Evolutionary conservation across 1,139 yeast genomes (phyloP).

Genomic region (Yamadazyma diospyri): DNA sequence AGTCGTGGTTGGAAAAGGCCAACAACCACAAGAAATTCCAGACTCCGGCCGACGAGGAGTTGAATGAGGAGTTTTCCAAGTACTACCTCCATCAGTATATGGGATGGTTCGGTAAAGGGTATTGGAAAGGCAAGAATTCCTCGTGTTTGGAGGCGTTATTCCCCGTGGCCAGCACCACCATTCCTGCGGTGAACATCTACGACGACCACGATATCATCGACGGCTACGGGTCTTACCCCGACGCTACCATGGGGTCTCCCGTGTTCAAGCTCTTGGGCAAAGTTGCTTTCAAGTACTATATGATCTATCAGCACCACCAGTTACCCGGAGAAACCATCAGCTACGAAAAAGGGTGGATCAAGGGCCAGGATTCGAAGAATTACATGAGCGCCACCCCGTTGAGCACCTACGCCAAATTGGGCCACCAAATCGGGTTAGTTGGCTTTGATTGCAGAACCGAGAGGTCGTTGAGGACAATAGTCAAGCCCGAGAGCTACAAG

Average conservation of each 20-base stretch:
- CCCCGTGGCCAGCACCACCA: constrained; percentile 74
- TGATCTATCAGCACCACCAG: constrained; percentile 87
- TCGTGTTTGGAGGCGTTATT: constrained; percentile 62
- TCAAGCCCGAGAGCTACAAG: constrained; percentile 55
- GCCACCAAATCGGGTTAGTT: constrained; percentile 63
- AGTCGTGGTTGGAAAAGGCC: constrained; percentile 59
- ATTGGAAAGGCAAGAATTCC: constrained; percentile 70
- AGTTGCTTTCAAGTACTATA: constrained; percentile 78
- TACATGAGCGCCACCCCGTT: constrained; percentile 73
- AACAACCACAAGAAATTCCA: constrained; percentile 39
- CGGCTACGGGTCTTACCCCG: constrained; percentile 87
- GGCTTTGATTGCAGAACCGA: constrained; percentile 95
- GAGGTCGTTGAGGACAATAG: constrained; percentile 59
- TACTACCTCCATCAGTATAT: constrained; percentile 73
- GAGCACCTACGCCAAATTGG: constrained; percentile 69
- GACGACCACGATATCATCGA: constrained; percentile 95
- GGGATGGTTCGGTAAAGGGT: constrained; percentile 88
- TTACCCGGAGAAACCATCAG: constrained; percentile 41
- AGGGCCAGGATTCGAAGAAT: constrained; percentile 20
- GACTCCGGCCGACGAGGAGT: constrained; percentile 37
- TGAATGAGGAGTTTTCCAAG: constrained; percentile 52
- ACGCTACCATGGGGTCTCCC: constrained; percentile 66
- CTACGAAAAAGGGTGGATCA: constrained; percentile 58
- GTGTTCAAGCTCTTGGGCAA: constrained; percentile 71
- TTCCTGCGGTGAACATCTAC: constrained; percentile 79